A percentile compares a stretch with the other conserved stretches of the same genome.
phyloP scores from a whole-genome alignment of 306 rosid species.

The Coriaria nepalensis region DNA sequence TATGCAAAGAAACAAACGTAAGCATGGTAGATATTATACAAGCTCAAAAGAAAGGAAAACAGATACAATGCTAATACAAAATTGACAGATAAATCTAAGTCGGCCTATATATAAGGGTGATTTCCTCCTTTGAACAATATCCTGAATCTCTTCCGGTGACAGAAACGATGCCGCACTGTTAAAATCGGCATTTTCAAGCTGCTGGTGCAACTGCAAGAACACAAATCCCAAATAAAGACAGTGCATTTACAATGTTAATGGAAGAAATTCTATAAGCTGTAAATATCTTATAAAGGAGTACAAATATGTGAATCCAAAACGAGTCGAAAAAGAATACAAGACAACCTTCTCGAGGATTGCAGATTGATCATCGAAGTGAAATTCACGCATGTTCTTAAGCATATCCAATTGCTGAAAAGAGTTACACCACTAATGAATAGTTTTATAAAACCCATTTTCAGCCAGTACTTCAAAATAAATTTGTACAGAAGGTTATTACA shows the following conservation, averaged over 20 bases:
- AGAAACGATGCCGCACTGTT: slow-evolving; percentile 39
- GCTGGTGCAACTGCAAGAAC: slow-evolving; percentile 41
- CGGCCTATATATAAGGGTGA: slow-evolving; percentile 41
- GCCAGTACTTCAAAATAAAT: slow-evolving; percentile 1
- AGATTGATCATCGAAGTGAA: slow-evolving; percentile 61
- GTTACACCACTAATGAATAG: neutral
- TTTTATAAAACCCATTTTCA: slow-evolving; percentile 15
- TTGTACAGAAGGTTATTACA: slow-evolving; percentile 24
- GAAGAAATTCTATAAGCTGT: too few relatives aligned
- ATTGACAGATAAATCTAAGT: too few relatives aligned
- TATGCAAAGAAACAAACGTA: too few relatives aligned
- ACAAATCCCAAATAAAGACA: neutral
- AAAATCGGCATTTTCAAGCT: slow-evolving; percentile 47
- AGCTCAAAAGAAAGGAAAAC: too few relatives aligned
- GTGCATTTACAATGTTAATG: too few relatives aligned
- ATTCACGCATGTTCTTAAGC: slow-evolving; percentile 64
- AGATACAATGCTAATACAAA: too few relatives aligned
- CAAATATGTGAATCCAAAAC: neutral
- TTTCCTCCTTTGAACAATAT: slow-evolving; percentile 45
- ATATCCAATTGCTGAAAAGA: slow-evolving; percentile 68
- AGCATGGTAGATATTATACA: too few relatives aligned
- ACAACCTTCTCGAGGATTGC: slow-evolving; percentile 70
- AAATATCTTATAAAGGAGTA: too few relatives aligned
- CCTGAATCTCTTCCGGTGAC: slow-evolving; percentile 46
- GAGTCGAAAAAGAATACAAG: neutral